Percentiles rank a stretch among this genome's conserved stretches.
These are phyloP conservation scores for Pelargonium citronellum DNA, from an alignment of 441 rosid species.

Conservation along the genomic window DNA sequence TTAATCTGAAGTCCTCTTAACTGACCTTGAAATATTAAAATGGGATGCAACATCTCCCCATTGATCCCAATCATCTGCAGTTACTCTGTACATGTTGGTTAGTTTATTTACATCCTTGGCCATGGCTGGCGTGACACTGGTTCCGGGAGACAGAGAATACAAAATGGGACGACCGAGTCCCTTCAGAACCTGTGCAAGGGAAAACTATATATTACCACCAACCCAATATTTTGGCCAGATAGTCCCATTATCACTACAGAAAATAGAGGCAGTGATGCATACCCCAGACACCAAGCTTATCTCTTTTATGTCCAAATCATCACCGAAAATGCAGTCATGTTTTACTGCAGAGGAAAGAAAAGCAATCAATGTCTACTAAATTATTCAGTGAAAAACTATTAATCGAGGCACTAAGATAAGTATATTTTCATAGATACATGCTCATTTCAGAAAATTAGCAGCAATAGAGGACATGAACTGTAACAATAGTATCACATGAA, in stretches of 20 bases:
- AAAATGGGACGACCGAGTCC: slow-evolving; percentile 57
- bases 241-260: background rate
- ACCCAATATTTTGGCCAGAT: slow-evolving; percentile 11
- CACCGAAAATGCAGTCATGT: slow-evolving; percentile 82
- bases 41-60: slow-evolving; percentile 77
- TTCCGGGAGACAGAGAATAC: slow-evolving; percentile 89
- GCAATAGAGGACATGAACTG: background rate
- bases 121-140: slow-evolving; percentile 71
- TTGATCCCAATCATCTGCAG: slow-evolving; percentile 90
- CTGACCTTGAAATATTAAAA: slow-evolving; percentile 72
- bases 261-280: slow-evolving; percentile 7
- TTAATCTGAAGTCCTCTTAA: background rate
- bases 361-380: background rate
- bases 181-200: slow-evolving; percentile 51
- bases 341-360: slow-evolving; percentile 45
- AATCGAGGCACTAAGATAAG: background rate
- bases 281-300: slow-evolving; percentile 71
- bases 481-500: background rate
- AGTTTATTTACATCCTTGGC: slow-evolving; percentile 61
- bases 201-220: slow-evolving; percentile 13
- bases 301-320: slow-evolving; percentile 66
- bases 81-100: slow-evolving; percentile 80
- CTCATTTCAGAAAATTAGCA: background rate
- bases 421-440: background rate
- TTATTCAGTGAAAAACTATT: background rate